Evolutionary conservation across 345 rosid genomes (phyloP), one percentile per base, ranked within the genome.

Genomic region (Lagerstroemia speciosa): DNA sequence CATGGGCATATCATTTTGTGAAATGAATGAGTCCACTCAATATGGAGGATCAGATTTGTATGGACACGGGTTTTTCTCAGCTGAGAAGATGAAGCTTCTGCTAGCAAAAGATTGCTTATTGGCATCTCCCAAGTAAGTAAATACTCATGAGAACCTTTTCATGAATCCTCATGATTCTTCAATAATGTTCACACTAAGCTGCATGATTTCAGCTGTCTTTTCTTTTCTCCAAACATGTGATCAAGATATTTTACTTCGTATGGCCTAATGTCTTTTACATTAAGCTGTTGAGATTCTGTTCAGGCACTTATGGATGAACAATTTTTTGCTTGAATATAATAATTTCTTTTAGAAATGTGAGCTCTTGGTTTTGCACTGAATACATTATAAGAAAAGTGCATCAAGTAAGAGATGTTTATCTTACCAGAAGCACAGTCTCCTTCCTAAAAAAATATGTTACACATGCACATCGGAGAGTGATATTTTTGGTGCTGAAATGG

Each of bases 61-160:
- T 33, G 66, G 65, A 24, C 40, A 69, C 67, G 67, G 29, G 11
- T 16, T 3, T 65, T 65, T 24, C 50, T 29, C 71, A 33, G n/a
- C 2, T 53, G 46, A 50, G 71, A 73, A 73, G 63, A 70, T 34
- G 64, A 78, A 73, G 70, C 62, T 66, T 75, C 62, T 76, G 69
- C 81, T 69, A 72, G 74, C 16, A 67, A 78, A 86, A 72, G 87
- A 79, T 70, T 84, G 88, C 69, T 75, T 83, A 58, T 41, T 86
- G 63, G 83, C 74, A 57, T 76, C 85, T 52, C 80, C 80, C 26
- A 83, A 86, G 91, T 86, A 77, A 78, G 91, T 78, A 64, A 72
- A 43, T 31, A 40, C 36, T 65, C 31, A 20, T 5, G 11, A 3
- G 29, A 58, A 5, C 34, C 63, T 58, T 30, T 27, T 29, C 8